These are phyloP conservation scores for Phialemonium atrogriseum DNA, from an alignment of 2,329 filamentous ascomycete species.

Conservation along the genomic window DNA sequence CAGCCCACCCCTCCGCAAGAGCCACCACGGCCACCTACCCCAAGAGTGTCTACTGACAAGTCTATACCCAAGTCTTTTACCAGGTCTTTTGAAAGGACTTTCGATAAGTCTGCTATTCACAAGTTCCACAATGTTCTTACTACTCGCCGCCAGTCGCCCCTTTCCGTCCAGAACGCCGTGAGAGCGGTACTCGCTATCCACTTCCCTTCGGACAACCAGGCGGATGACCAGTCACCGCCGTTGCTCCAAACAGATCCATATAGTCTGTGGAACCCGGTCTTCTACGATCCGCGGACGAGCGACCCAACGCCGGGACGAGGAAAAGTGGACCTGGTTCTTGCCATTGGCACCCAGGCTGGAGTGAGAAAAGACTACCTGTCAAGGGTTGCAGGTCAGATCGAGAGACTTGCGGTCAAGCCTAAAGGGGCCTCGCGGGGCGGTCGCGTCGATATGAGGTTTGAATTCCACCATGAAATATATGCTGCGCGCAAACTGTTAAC, in stretches of 20 bases:
- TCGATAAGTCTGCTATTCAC: too few species aligned
- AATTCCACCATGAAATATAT: constrained; percentile 1
- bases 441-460: constrained; percentile 50
- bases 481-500: constrained; percentile 2
- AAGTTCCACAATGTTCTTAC: too few species aligned
- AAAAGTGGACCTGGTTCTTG: constrained; percentile 50
- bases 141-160: too few species aligned
- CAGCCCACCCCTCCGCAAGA: too few species aligned
- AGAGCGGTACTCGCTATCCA: constrained; percentile 3
- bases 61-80: too few species aligned
- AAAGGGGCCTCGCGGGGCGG: constrained; percentile 43
- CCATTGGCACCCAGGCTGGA: constrained; percentile 47
- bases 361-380: constrained; percentile 42
- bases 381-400: constrained; percentile 41
- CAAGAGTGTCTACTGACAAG: too few species aligned
- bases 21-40: too few species aligned
- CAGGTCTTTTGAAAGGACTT: too few species aligned
- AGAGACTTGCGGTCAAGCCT: constrained; percentile 43
- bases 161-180: neutral
- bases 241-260: too few species aligned
- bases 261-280: constrained; percentile 9
- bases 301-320: constrained; percentile 22
- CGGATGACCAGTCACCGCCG: too few species aligned
- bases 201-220: too few species aligned
- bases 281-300: constrained; percentile 20